These are phyloP conservation scores for Saccharomyces pastorianus DNA, from an alignment of 1,139 yeast genomes.

Conservation along the genomic window DNA sequence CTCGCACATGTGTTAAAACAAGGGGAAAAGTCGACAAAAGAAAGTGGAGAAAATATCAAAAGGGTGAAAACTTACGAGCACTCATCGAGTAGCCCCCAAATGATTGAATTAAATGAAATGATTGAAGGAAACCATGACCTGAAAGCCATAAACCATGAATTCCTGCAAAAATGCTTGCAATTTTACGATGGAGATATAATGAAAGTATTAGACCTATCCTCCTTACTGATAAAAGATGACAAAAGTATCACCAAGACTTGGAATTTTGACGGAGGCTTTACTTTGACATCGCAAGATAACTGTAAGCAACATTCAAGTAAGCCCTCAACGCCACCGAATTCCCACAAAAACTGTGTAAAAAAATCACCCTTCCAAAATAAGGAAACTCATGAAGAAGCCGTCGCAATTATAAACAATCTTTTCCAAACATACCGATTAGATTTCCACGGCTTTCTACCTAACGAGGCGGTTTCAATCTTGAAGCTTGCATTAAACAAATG, in stretches of 20 bases:
- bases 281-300: not conserved
- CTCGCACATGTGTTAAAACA: conserved; percentile 13
- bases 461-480: conserved; percentile 38
- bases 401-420: conserved; percentile 10
- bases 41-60: not conserved
- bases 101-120: conserved; percentile 11
- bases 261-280: not conserved
- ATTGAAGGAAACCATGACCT: conserved; percentile 13
- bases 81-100: conserved; percentile 9
- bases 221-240: not conserved
- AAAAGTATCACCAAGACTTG: not conserved
- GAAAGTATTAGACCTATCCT: not conserved
- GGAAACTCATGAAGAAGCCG: conserved; percentile 9
- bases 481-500: conserved; percentile 36
- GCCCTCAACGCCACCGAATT: not conserved
- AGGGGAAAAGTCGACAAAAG: not conserved
- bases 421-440: conserved; percentile 35
- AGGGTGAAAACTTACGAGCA: conserved; percentile 1
- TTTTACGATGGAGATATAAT: conserved; percentile 37
- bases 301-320: not conserved
- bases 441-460: conserved; percentile 43
- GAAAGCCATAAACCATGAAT: conserved; percentile 23
- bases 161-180: conserved; percentile 35
- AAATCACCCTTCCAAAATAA: conserved; percentile 6
- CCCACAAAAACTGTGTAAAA: not conserved